Percentiles rank a stretch among this genome's conserved stretches.
phyloP scores from a whole-genome alignment of 352 stramenopile genomes.

The Pythium oligandrum region DNA sequence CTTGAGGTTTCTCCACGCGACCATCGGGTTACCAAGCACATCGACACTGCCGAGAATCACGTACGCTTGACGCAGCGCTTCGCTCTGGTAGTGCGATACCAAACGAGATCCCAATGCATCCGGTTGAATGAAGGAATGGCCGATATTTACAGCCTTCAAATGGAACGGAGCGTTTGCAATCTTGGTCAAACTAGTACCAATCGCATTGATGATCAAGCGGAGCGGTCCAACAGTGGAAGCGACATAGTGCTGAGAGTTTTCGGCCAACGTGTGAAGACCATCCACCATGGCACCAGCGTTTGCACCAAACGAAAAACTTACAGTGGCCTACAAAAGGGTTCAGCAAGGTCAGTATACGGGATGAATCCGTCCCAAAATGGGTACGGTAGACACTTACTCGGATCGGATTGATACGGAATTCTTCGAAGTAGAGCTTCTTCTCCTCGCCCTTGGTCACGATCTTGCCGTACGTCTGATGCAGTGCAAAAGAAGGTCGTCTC shows the following conservation, averaged over 20 bases:
- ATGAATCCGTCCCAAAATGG: not conserved
- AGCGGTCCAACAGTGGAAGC: conserved; percentile 69
- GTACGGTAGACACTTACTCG: conserved; percentile 24
- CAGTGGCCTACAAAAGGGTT: conserved; percentile 37
- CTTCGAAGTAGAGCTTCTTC: conserved; percentile 88
- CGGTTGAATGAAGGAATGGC: conserved; percentile 81
- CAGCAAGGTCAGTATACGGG: not conserved
- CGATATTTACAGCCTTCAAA: conserved; percentile 67
- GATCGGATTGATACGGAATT: conserved; percentile 84
- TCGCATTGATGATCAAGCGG: conserved; percentile 81
- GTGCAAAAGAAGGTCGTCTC: conserved; percentile 5
- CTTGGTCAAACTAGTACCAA: conserved; percentile 84
- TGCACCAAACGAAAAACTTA: conserved; percentile 82
- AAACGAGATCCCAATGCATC: conserved; percentile 63
- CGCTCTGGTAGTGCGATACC: conserved; percentile 83
- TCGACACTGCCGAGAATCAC: conserved; percentile 86
- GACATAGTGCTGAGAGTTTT: conserved; percentile 14
- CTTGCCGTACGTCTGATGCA: conserved; percentile 24
- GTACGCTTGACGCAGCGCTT: conserved; percentile 84
- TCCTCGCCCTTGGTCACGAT: conserved; percentile 48
- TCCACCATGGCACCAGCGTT: conserved; percentile 61
- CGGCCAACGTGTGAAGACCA: conserved; percentile 32
- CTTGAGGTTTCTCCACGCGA: conserved; percentile 83
- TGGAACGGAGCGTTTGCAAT: conserved; percentile 87
- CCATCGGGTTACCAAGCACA: conserved; percentile 85